Conservation (phyloP, 2,329 filamentous ascomycete genomes). For the Aspergillus uvarum region DNA sequence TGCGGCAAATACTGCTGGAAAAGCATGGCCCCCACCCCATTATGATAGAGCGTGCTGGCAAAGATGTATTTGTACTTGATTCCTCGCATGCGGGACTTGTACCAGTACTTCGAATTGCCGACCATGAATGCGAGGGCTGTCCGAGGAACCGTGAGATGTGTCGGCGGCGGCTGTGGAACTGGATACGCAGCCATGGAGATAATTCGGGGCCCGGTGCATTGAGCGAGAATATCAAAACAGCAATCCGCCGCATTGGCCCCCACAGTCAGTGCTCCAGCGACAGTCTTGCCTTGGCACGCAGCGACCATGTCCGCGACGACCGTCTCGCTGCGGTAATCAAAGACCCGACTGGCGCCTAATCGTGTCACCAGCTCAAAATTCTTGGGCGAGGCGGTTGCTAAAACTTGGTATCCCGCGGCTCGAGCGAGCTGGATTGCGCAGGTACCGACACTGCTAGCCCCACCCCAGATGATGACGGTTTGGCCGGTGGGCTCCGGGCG, state of each 20-base stretch:
- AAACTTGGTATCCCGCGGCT: conserved; percentile 41
- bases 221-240: conserved; percentile 1
- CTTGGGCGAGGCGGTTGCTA: conserved; percentile 37
- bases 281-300: conserved; percentile 12
- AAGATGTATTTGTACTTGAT: conserved; percentile 4
- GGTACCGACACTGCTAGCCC: conserved; percentile 48
- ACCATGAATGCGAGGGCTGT: not conserved
- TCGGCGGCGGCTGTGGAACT: not conserved
- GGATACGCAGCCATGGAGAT: conserved; percentile 4
- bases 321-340: conserved; percentile 42
- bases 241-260: not conserved
- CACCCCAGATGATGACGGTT: conserved; percentile 52
- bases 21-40: not conserved
- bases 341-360: conserved; percentile 46
- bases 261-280: conserved; percentile 15
- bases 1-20: not conserved
- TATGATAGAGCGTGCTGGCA: not conserved
- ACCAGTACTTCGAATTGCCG: not conserved
- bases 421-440: conserved; percentile 45
- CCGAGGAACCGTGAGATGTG: not conserved
- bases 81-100: not conserved
- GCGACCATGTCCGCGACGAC: conserved; percentile 12
- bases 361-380: conserved; percentile 46
- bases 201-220: not conserved
- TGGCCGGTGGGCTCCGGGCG: not conserved